Evolutionary conservation across 1,284 basidiomycete genomes (phyloP), one percentile per base, ranked within the genome.

Genomic region (Bondarzewia mesenterica): DNA sequence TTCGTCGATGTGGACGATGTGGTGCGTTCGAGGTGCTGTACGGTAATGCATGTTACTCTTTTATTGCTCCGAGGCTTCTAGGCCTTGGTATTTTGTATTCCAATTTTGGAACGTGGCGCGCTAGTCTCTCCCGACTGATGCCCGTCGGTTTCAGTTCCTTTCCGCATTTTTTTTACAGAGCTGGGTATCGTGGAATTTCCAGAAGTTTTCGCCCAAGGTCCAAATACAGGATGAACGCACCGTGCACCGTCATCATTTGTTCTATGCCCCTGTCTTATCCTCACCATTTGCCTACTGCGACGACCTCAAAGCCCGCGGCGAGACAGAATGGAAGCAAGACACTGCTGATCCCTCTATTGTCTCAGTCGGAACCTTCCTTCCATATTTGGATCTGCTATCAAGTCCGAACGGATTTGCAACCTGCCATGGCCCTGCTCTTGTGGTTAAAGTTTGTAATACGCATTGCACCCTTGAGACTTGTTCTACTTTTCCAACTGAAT

Each of bases 321-420:
- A 27, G 29, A 36, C 26, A n/a, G n/a, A n/a, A n/a, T n/a, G n/a
- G n/a, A n/a, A n/a, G n/a, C n/a, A n/a, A n/a, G n/a, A n/a, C n/a
- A n/a, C n/a, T 32, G 29, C 10, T 32, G 22, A 22, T 35, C 26
- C 35, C 35, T 45, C 26, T 53, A 54, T 54, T 54, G 52, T 53
- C 41, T 50, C 15, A 8, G 32, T 20, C 36, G 52, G 52, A 27
- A 32, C 48, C 38, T 38, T 47, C 27, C 53, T 53, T 10, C 52
- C 52, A 54, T 32, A 53, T 47, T 5, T n/a, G 52, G 52, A 46
- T 26, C 38, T 29, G 26, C 44, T 29, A 23, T 51, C 16, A 32
- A 32, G 40, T 18, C 22, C 32, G 23, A 32, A 10, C 22, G 5
- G 29, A 26, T 42, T 38, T 39, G 21, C 39, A 16, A n/a, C 10